Evolutionary conservation across 306 rosid genomes (phyloP).

Genomic region (Cyclanthera cordifolia): DNA sequence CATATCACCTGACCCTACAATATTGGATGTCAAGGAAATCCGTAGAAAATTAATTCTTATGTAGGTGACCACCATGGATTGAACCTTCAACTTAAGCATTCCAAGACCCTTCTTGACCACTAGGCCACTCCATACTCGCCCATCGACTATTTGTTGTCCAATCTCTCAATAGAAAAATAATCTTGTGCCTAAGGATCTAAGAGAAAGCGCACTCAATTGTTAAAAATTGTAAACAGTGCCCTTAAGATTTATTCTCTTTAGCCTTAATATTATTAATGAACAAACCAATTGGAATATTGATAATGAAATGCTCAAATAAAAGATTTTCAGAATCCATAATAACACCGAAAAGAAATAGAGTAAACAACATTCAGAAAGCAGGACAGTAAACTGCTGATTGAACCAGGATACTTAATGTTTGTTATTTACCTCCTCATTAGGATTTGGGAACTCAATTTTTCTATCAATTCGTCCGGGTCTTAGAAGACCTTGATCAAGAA

Average conservation of each 20-base stretch:
- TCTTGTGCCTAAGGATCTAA: background rate
- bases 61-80: too few species aligned
- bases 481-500: conserved; percentile 93
- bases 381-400: background rate
- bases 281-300: background rate
- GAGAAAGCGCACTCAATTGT: background rate
- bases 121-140: too few species aligned
- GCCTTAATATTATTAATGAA: background rate
- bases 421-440: conserved; percentile 62
- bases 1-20: too few species aligned
- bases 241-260: background rate
- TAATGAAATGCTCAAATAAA: background rate
- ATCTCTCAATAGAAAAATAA: too few species aligned
- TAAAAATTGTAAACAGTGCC: background rate
- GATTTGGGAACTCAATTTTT: conserved; percentile 96
- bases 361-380: background rate
- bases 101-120: too few species aligned
- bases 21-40: too few species aligned
- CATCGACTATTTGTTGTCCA: too few species aligned
- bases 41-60: too few species aligned
- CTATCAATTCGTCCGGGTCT: conserved; percentile 98
- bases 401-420: background rate
- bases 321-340: background rate
- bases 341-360: background rate
- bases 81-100: too few species aligned